Conservation (phyloP, 352 stramenopile genomes). For the Phytophthora multivora region DNA sequence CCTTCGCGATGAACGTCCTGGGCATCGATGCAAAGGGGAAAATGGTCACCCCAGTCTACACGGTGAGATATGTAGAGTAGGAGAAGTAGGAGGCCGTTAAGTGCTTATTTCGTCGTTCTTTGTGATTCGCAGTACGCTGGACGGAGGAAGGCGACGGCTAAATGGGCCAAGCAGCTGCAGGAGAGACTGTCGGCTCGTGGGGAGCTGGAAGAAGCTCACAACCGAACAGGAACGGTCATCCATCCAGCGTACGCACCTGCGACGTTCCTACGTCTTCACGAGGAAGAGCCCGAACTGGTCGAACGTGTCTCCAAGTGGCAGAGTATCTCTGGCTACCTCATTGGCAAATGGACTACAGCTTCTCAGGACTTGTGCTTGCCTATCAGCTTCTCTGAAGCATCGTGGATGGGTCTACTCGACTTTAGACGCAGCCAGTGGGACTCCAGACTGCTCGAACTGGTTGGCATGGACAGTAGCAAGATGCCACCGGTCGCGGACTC, state of each 20-base stretch:
- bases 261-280: conserved; percentile 86
- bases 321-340: conserved; percentile 88
- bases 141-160: conserved; percentile 47
- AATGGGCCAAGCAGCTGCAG: conserved; percentile 56
- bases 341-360: conserved; percentile 84
- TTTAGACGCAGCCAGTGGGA: conserved; percentile 89
- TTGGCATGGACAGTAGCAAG: conserved; percentile 71
- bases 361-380: conserved; percentile 48
- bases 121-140: conserved; percentile 61
- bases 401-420: conserved; percentile 94
- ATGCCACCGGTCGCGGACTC: conserved; percentile 78
- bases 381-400: conserved; percentile 94
- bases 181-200: conserved; percentile 43
- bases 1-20: conserved; percentile 95
- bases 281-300: conserved; percentile 47
- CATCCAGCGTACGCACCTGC: conserved; percentile 91
- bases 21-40: conserved; percentile 77
- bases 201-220: conserved; percentile 58
- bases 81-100: not conserved
- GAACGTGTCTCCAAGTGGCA: conserved; percentile 83
- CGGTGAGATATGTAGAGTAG: conserved; percentile 34
- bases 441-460: conserved; percentile 68
- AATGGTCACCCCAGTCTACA: conserved; percentile 79
- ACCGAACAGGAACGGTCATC: conserved; percentile 80
- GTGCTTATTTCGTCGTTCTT: not conserved